Base-by-base conservation (phyloP, 2,329 filamentous ascomycete species). In the Colletotrichum sp. region DNA sequence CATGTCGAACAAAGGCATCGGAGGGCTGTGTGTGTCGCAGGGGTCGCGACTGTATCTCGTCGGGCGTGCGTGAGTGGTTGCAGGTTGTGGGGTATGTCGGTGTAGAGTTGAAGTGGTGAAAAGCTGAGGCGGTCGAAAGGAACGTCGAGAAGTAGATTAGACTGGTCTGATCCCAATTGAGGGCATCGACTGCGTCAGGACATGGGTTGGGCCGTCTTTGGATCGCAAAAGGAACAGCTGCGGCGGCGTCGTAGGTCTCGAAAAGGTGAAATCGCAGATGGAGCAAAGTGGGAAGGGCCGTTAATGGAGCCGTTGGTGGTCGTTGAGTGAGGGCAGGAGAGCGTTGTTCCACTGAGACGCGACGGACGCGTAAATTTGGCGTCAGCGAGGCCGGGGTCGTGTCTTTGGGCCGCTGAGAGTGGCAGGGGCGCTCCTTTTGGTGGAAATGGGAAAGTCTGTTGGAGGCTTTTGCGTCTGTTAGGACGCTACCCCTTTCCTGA, bases 1-100 rank as follows among this genome's bases (percentile, higher is more conserved):
- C 80, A 89, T 84, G 69, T 86, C 83, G 60, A 85, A 82, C 30
- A 91, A 83, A 80, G 89, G 86, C 89, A 90, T 90, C 75, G 81
- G 77, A 72, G 10, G 28, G 21, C 24, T 7, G 30, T n/a, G 24
- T 24, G 30, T 39, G 74, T 21, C 71, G 74, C 74, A 63, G 28
- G 16, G 13, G 18, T 65, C 26, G 73, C 73, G 64, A 73, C 73
- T 8, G 68, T 55, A 13, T 39, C 12, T n/a, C 24, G 64, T 21
- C 9, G 43, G 26, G 52, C 55, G 15, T n/a, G 18, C 26, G 21
- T 60, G 21, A 57, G 18, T n/a, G 13, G 7, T 26, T 13, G 34
- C 18, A 24, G 26, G 3, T 59, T 30, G 60, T 24, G 32, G 60
- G 60, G 60, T 39, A 16, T 16, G 39, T 60, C 26, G 26, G 60